Percentiles rank a stretch among this genome's conserved stretches.
phyloP scores from a whole-genome alignment of 1,284 basidiomycete species.

The Ustilago cynodontis region DNA sequence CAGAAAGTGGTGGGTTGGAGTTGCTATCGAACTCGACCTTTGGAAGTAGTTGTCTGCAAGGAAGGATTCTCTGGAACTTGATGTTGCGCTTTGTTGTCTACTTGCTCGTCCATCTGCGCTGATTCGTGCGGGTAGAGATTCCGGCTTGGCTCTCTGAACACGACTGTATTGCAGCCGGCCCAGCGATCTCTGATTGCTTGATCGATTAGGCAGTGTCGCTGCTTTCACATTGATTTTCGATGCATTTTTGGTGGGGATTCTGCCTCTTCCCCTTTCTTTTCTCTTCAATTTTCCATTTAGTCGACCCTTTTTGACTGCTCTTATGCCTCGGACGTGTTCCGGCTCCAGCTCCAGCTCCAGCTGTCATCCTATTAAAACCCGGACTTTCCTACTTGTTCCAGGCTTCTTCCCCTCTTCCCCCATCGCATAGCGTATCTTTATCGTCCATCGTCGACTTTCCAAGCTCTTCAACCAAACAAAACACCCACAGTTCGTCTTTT shows the following conservation, averaged over 20 bases:
- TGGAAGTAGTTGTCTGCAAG: no score
- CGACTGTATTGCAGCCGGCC: background rate
- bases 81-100: no score
- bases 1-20: no score
- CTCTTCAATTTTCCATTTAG: no score
- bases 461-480: background rate
- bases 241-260: background rate
- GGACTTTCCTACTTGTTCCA: background rate
- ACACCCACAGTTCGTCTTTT: constrained; percentile 12
- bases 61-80: no score
- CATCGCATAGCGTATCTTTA: constrained; percentile 19
- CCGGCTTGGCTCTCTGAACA: constrained; percentile 2
- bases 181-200: background rate
- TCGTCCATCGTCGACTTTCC: constrained; percentile 4
- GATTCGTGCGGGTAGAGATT: constrained; percentile 11
- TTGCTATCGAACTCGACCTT: no score
- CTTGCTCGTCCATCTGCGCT: no score
- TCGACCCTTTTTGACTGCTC: no score
- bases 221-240: background rate
- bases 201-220: constrained; percentile 21
- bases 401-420: background rate
- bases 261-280: no score
- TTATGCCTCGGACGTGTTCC: constrained; percentile 6
- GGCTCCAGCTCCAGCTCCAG: constrained; percentile 4
- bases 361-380: constrained; percentile 7